These are phyloP conservation scores for Butyriboletus appendiculatus DNA, from an alignment of 1,284 basidiomycete species.

Conservation along the genomic window DNA sequence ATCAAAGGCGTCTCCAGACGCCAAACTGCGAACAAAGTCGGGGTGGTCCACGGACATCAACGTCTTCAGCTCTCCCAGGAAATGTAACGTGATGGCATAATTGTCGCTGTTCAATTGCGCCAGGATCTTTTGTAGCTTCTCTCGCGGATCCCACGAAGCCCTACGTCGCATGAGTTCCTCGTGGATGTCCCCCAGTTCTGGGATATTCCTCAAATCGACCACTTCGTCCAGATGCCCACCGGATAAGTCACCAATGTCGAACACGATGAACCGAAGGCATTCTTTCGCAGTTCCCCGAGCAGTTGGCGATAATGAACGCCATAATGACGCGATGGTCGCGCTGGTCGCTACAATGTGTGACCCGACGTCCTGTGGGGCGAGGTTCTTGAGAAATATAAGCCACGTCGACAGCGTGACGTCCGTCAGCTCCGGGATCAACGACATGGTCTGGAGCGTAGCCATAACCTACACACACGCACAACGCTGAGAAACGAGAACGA, in stretches of 20 bases:
- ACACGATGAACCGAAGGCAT: conserved; percentile 74
- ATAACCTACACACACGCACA: conserved; percentile 75
- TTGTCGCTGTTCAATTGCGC: conserved; percentile 83
- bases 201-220: conserved; percentile 73
- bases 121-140: conserved; percentile 70
- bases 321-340: conserved; percentile 81
- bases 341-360: conserved; percentile 88
- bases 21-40: conserved; percentile 59
- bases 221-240: conserved; percentile 71
- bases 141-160: conserved; percentile 49
- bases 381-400: conserved; percentile 75
- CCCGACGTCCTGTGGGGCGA: conserved; percentile 75
- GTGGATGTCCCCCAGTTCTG: conserved; percentile 59
- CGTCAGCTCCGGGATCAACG: conserved; percentile 72
- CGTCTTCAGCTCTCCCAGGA: conserved; percentile 75
- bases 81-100: conserved; percentile 74
- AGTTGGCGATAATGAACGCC: conserved; percentile 63
- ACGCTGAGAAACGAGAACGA: conserved; percentile 14
- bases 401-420: conserved; percentile 83
- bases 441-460: conserved; percentile 93
- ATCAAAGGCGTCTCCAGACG: conserved; percentile 88
- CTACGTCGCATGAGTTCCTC: conserved; percentile 52
- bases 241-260: conserved; percentile 52
- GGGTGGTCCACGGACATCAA: conserved; percentile 58
- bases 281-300: conserved; percentile 58